phyloP scores from a whole-genome alignment of 2,329 filamentous ascomycete species.

The Talaromyces islandicus region DNA sequence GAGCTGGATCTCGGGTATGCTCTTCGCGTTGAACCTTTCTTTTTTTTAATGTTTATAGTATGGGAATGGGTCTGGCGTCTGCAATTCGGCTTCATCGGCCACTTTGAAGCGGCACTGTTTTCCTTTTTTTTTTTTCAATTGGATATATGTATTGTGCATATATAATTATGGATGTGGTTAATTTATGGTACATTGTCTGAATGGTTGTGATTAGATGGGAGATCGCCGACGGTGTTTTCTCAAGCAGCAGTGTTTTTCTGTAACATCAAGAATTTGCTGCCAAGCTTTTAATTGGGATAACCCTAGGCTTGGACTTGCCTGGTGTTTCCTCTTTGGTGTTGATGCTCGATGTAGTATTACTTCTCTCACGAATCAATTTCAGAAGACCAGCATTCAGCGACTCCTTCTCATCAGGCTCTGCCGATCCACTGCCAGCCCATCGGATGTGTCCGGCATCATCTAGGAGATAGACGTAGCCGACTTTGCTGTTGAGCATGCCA shows the following conservation, averaged over 20 bases:
- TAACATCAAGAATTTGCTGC: background rate
- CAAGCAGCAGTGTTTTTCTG: background rate
- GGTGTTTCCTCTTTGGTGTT: conserved; percentile 2
- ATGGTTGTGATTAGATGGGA: background rate
- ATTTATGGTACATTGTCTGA: background rate
- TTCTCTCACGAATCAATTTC: conserved; percentile 38
- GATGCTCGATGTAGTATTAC: conserved; percentile 17
- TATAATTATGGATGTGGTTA: background rate
- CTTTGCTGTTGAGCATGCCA: conserved; percentile 76
- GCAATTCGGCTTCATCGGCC: background rate
- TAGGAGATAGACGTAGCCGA: conserved; percentile 88
- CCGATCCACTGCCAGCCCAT: conserved; percentile 73
- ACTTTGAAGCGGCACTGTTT: background rate
- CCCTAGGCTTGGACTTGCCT: conserved; percentile 5
- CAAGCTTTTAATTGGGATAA: background rate
- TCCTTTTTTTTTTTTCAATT: background rate
- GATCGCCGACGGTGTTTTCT: background rate
- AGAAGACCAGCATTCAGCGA: conserved; percentile 36
- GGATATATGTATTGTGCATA: background rate
- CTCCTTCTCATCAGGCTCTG: conserved; percentile 35
- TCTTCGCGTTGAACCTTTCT: conserved; percentile 1
- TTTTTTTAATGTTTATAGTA: conserved; percentile 1
- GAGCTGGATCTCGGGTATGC: conserved; percentile 11
- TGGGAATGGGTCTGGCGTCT: background rate
- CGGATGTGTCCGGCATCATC: conserved; percentile 83